Conservation (phyloP, 176 grass and related monocot genomes). For the Typha latifolia region DNA sequence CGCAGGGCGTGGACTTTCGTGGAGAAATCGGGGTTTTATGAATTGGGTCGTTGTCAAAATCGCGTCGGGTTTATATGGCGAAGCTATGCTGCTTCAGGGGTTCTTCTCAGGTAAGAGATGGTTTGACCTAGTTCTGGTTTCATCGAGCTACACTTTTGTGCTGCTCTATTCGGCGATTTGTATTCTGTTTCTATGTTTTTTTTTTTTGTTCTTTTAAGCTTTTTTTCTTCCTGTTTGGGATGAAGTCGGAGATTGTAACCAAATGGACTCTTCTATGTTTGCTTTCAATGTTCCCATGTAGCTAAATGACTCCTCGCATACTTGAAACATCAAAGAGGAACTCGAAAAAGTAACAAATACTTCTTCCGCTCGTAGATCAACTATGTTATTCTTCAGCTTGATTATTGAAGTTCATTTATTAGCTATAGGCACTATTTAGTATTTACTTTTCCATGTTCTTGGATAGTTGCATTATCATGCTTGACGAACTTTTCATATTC, state of each 20-base stretch:
- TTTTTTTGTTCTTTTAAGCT: neutral
- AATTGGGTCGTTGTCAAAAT: conserved; percentile 4
- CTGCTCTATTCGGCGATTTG: neutral
- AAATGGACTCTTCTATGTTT: neutral
- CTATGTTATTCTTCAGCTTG: too few relatives aligned
- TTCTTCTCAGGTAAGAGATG: neutral
- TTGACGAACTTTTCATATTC: neutral
- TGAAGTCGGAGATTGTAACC: neutral
- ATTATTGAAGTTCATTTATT: too few relatives aligned
- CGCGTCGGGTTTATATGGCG: neutral
- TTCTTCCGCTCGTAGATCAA: too few relatives aligned
- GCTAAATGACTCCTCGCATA: too few relatives aligned
- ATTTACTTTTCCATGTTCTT: neutral
- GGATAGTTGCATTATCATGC: neutral
- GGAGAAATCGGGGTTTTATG: neutral
- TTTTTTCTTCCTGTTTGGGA: neutral
- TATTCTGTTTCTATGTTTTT: neutral
- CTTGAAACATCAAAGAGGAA: too few relatives aligned
- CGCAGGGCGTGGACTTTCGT: neutral
- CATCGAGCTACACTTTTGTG: neutral
- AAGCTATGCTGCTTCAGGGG: conserved; percentile 4
- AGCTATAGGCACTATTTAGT: neutral
- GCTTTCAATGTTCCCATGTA: too few relatives aligned
- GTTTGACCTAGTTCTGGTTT: neutral
- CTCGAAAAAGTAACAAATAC: too few relatives aligned